Evolutionary conservation across 2,329 filamentous ascomycete genomes (phyloP).

Genomic region (Tricladium varicosporioides): DNA sequence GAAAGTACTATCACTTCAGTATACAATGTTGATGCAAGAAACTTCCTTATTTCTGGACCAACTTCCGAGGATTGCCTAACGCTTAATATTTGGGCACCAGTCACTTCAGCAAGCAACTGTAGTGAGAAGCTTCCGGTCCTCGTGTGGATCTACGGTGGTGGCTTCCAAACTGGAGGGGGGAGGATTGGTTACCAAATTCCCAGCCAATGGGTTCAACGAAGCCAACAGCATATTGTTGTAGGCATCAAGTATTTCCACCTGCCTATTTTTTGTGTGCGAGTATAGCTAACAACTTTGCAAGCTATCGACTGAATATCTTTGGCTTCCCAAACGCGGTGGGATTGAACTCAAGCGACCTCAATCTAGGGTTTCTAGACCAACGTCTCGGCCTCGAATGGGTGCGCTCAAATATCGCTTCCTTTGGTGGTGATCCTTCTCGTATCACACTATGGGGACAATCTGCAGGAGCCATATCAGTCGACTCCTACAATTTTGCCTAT

Average conservation of each 20-base stretch:
- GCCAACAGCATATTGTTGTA: background rate
- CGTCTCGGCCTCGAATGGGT: slow-evolving; percentile 57
- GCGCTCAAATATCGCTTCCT: slow-evolving; percentile 50
- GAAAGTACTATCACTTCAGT: slow-evolving; percentile 9
- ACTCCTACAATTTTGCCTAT: slow-evolving; percentile 43
- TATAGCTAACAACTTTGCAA: background rate
- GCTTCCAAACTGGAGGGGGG: slow-evolving; percentile 37
- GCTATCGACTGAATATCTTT: slow-evolving; percentile 23
- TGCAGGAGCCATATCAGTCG: slow-evolving; percentile 36
- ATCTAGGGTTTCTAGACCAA: slow-evolving; percentile 57
- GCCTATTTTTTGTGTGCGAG: too few species aligned
- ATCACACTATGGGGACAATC: slow-evolving; percentile 43
- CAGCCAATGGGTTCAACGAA: background rate
- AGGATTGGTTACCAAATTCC: slow-evolving; percentile 13
- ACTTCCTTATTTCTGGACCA: slow-evolving; percentile 17
- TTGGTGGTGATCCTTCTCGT: slow-evolving; percentile 41
- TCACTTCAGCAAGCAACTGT: slow-evolving; percentile 6
- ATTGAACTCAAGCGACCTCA: slow-evolving; percentile 3
- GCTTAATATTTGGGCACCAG: slow-evolving; percentile 36
- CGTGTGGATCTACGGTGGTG: slow-evolving; percentile 43
- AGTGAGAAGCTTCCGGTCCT: slow-evolving; percentile 36
- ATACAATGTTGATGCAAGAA: slow-evolving; percentile 14
- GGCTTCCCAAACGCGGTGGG: slow-evolving; percentile 20
- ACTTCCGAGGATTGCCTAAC: slow-evolving; percentile 37
- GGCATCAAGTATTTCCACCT: slow-evolving; percentile 33